Evolutionary conservation across 228 moss, liverwort and hornwort genomes (phyloP).

Genomic region (Sphagnum fallax): DNA sequence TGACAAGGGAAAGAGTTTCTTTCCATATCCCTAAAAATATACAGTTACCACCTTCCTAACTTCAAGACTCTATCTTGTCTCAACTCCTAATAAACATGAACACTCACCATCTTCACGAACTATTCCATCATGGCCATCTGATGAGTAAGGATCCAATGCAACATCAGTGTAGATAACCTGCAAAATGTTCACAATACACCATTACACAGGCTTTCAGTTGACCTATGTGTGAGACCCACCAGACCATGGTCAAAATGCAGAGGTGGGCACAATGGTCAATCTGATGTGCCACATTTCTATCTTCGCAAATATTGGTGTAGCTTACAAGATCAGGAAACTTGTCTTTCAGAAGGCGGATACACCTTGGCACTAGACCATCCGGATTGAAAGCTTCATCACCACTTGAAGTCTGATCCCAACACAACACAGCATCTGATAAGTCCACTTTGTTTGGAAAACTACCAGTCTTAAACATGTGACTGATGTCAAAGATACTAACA

Average conservation of each 20-base stretch:
- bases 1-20: too few species aligned
- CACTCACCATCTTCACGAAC: slow-evolving; percentile 89
- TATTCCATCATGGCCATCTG: slow-evolving; percentile 99
- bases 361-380: slow-evolving; percentile 87
- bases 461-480: too few species aligned
- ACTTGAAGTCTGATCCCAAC: slow-evolving; percentile 35
- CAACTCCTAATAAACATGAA: neutral
- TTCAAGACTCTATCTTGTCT: too few species aligned
- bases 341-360: slow-evolving; percentile 91
- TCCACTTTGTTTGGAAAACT: neutral
- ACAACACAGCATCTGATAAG: neutral
- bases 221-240: too few species aligned
- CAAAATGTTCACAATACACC: neutral
- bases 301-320: too few species aligned
- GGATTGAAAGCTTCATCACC: slow-evolving; percentile 88
- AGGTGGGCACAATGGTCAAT: neutral
- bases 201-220: neutral
- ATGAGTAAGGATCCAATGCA: slow-evolving; percentile 89
- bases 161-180: slow-evolving; percentile 99
- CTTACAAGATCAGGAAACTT: slow-evolving; percentile 93
- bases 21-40: too few species aligned
- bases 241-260: too few species aligned
- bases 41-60: too few species aligned
- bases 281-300: neutral
- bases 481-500: too few species aligned